Evolutionary conservation across 805 yeast species (phyloP).

Genomic region (Yarrowia sp.): DNA sequence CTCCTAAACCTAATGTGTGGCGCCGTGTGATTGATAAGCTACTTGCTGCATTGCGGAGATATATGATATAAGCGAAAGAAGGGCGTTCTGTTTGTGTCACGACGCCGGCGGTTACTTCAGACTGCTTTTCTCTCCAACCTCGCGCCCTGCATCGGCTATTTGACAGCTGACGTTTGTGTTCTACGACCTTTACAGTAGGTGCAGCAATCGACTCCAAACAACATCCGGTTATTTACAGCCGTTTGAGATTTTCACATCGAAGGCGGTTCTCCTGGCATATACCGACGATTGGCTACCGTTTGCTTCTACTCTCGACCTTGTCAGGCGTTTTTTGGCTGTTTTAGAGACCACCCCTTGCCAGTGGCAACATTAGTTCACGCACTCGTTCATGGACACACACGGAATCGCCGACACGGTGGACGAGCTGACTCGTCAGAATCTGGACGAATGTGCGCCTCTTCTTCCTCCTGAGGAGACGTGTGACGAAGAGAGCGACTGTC

Average conservation of each 20-base stretch:
- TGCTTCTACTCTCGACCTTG: too few species aligned
- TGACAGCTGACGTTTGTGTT: neutral
- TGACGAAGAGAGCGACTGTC: conserved; percentile 22
- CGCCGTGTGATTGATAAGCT: conserved; percentile 36
- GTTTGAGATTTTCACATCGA: too few species aligned
- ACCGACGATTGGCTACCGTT: too few species aligned
- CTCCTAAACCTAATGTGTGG: conserved; percentile 12
- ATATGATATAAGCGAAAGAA: conserved; percentile 2
- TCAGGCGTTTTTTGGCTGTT: too few species aligned
- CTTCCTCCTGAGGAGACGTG: conserved; percentile 25
- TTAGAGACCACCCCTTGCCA: too few species aligned
- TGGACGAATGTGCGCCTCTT: conserved; percentile 10
- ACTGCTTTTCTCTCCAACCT: neutral
- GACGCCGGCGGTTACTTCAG: neutral
- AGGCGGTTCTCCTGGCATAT: too few species aligned
- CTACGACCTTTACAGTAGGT: neutral
- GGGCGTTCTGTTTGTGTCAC: neutral
- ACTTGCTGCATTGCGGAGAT: conserved; percentile 32
- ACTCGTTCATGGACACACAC: conserved; percentile 15
- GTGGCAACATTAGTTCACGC: too few species aligned
- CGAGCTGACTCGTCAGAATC: conserved; percentile 28
- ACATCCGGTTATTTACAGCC: too few species aligned
- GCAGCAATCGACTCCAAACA: too few species aligned
- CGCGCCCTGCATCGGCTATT: neutral
- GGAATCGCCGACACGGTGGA: conserved; percentile 37